Conservation (phyloP, 2,329 filamentous ascomycete genomes). For the Phyllosticta paracitricarpa region DNA sequence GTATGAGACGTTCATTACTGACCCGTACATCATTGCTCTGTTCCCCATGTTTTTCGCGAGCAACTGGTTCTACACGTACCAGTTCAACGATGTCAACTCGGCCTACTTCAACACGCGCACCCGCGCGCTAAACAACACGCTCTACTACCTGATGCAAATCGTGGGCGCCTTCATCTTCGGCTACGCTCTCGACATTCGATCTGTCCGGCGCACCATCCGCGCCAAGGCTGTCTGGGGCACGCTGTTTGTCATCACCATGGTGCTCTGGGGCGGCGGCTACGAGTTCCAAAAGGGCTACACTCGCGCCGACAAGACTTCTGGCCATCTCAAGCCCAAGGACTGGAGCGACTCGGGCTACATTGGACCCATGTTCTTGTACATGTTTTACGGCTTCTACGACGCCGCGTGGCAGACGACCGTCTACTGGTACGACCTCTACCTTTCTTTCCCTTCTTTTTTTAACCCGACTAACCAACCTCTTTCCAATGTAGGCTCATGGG, state of each 20-base stretch:
- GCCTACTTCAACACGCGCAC: slow-evolving; percentile 65
- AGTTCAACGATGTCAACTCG: slow-evolving; percentile 64
- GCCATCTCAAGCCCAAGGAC: slow-evolving; percentile 39
- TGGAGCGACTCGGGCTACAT: slow-evolving; percentile 60
- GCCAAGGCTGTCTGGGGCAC: slow-evolving; percentile 54
- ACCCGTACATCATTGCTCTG: slow-evolving; percentile 63
- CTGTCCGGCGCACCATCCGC: slow-evolving; percentile 52
- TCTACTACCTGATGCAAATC: slow-evolving; percentile 77
- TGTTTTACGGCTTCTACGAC: slow-evolving; percentile 85
- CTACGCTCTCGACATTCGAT: slow-evolving; percentile 51
- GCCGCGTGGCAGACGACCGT: slow-evolving; percentile 82
- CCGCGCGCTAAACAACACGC: slow-evolving; percentile 62
- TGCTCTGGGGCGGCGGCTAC: slow-evolving; percentile 74
- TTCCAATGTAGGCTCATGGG: slow-evolving; percentile 65
- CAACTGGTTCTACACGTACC: slow-evolving; percentile 74
- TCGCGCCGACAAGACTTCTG: slow-evolving; percentile 24
- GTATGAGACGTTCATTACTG: slow-evolving; percentile 57
- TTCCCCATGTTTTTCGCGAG: slow-evolving; percentile 76
- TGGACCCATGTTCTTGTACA: slow-evolving; percentile 78
- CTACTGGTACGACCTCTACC: slow-evolving; percentile 57
- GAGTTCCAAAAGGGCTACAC: slow-evolving; percentile 59
- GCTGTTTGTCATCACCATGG: slow-evolving; percentile 62
- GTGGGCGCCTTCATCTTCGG: slow-evolving; percentile 65
- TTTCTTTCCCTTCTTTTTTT: not conserved
- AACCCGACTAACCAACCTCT: not conserved